Evolutionary conservation across 805 yeast species (phyloP), one percentile per base, ranked within the genome.

Genomic region (Torulaspora indica): DNA sequence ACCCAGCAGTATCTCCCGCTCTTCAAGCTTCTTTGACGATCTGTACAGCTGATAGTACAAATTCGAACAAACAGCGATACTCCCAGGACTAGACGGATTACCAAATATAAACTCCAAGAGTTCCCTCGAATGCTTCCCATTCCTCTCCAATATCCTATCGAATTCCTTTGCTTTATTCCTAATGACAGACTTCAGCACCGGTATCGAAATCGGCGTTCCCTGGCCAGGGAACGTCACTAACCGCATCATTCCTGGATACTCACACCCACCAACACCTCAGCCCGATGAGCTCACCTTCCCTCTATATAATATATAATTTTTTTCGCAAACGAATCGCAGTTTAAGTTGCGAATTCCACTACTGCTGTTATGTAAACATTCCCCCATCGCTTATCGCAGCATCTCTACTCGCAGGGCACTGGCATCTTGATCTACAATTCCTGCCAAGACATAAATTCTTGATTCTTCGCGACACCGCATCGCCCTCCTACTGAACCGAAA

Each of bases 171-270:
- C 40, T 45, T 51, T 55, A 34, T 51, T 54, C 42, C 55, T 51
- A 24, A 56, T 48, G 23, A 56, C 54, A 20, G 58, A 48, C 42
- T 51, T 58, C 38, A 56, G 41, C 8, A 51, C 46, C 3, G 63
- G 58, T 8, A 56, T 48, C 1, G 59, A 51, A 3, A 60, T 60
- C 8, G 65, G 53, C 2, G 67, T 60, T 4, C 68, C 68, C 50
- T 64, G 68, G 9, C 68, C 68, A 12, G 67, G 67, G 40, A 64
- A 63, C 2, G 67, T 61, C 7, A 63, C 39, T 14, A 63, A 38
- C 42, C 55, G 57, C 64, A 58, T 56, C 40, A 12, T 7, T 28
- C 22, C 8, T 14, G 14, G 4, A 12, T 13, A 14, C 18, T 12
- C 12, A 8, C 40, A 7, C 18, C 10, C 7, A 28, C 8, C 14